These are phyloP conservation scores for Thermothielavioides terrestris DNA, from an alignment of 495 filamentous ascomycete species.

Conservation along the genomic window DNA sequence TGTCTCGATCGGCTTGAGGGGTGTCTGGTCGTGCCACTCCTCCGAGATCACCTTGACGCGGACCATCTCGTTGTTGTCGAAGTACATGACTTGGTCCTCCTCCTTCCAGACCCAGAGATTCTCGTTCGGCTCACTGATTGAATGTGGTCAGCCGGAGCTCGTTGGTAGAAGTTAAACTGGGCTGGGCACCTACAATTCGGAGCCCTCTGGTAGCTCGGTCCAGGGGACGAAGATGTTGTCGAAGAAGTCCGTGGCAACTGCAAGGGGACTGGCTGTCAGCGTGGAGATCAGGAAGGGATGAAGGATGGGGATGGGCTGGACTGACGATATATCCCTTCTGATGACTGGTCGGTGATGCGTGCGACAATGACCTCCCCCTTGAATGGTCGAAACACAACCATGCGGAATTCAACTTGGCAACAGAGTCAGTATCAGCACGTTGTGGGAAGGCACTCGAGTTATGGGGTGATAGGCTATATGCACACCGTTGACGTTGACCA, in stretches of 20 bases:
- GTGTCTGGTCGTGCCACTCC: conserved; percentile 80
- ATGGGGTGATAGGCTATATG: neutral
- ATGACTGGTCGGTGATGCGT: conserved; percentile 61
- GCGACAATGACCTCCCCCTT: conserved; percentile 82
- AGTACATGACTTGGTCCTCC: conserved; percentile 63
- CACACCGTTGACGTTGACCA: conserved; percentile 85
- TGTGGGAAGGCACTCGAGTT: neutral
- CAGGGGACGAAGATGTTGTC: conserved; percentile 77
- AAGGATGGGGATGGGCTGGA: neutral
- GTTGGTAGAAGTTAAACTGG: too few relatives aligned
- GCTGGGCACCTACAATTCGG: conserved; percentile 54
- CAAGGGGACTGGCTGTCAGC: too few relatives aligned
- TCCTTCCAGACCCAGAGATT: conserved; percentile 75
- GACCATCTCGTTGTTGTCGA: conserved; percentile 81
- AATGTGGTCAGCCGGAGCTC: neutral
- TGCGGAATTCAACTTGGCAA: conserved; percentile 71
- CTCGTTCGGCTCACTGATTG: conserved; percentile 54
- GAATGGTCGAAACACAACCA: conserved; percentile 92
- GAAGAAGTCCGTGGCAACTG: conserved; percentile 82
- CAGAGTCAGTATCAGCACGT: neutral
- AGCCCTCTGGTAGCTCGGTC: conserved; percentile 58
- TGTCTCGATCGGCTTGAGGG: conserved; percentile 51
- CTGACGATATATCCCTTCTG: conserved; percentile 67
- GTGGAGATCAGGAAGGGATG: neutral
- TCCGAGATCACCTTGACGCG: conserved; percentile 76